Evolutionary conservation across 2,329 filamentous ascomycete species (phyloP).

Genomic region (Atkinsonella texensis): DNA sequence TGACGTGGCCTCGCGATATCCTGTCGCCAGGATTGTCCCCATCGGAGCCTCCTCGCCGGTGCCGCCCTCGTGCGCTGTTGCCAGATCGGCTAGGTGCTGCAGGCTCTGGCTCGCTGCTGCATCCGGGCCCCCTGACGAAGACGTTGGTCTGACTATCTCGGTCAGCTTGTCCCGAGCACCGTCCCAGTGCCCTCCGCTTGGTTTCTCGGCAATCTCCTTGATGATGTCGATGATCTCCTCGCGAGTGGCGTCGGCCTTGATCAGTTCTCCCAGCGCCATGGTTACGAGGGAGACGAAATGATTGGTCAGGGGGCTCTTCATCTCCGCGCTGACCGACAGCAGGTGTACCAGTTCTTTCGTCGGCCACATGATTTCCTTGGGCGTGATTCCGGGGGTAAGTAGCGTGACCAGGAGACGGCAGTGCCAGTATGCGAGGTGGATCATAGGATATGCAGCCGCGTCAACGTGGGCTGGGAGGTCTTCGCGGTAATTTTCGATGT

Average conservation of each 20-base stretch:
- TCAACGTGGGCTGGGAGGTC: slow-evolving; percentile 47
- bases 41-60: slow-evolving; percentile 19
- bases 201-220: slow-evolving; percentile 43
- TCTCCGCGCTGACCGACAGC: slow-evolving; percentile 39
- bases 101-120: slow-evolving; percentile 39
- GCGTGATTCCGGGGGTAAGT: slow-evolving; percentile 41
- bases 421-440: slow-evolving; percentile 61
- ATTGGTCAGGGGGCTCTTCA: slow-evolving; percentile 53
- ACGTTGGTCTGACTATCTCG: slow-evolving; percentile 23
- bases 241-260: slow-evolving; percentile 39
- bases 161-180: slow-evolving; percentile 34
- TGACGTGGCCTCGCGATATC: slow-evolving; percentile 19
- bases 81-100: slow-evolving; percentile 48
- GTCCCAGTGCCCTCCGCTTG: slow-evolving; percentile 43
- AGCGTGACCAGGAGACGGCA: slow-evolving; percentile 52
- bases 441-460: slow-evolving; percentile 36
- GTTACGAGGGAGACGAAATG: slow-evolving; percentile 51
- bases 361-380: slow-evolving; percentile 47
- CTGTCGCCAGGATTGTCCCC: slow-evolving; percentile 21
- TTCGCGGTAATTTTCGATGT: slow-evolving; percentile 51
- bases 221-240: slow-evolving; percentile 46
- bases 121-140: slow-evolving; percentile 18
- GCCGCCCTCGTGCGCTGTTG: slow-evolving; percentile 30
- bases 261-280: slow-evolving; percentile 49
- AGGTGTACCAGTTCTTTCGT: slow-evolving; percentile 47